phyloP scores from a whole-genome alignment of 768 basidiomycete genomes.

The Infundibulicybe gibba region DNA sequence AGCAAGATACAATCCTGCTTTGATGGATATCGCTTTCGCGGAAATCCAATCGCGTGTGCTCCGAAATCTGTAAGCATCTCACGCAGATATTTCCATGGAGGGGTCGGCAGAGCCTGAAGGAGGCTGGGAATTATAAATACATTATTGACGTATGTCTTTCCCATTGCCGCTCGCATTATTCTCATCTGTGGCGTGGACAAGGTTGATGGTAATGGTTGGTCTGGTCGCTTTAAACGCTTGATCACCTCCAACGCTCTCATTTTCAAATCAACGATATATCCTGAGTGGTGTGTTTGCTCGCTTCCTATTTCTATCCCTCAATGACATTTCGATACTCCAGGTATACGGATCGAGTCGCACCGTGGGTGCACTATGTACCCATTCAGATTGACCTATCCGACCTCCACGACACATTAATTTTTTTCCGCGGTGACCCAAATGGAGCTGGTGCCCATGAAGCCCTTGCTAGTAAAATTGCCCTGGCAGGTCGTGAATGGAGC shows the following conservation, averaged over 20 bases:
- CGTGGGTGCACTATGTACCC: constrained; percentile 67
- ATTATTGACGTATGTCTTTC: constrained; percentile 44
- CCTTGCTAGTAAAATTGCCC: constrained; percentile 29
- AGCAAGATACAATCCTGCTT: constrained; percentile 44
- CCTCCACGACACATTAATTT: constrained; percentile 58
- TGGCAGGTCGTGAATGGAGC: constrained; percentile 26
- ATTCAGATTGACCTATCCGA: constrained; percentile 53
- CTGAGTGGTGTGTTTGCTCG: constrained; percentile 45
- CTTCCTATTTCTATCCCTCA: too few relatives aligned
- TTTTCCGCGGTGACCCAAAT: constrained; percentile 53
- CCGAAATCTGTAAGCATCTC: constrained; percentile 40
- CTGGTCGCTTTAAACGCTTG: constrained; percentile 52
- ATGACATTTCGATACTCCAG: not conserved
- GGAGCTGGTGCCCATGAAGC: constrained; percentile 49
- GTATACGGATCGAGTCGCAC: constrained; percentile 26
- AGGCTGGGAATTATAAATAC: constrained; percentile 61
- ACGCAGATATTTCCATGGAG: constrained; percentile 47
- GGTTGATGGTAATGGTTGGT: constrained; percentile 57
- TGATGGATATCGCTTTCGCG: constrained; percentile 64
- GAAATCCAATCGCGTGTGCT: constrained; percentile 38
- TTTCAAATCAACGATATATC: constrained; percentile 58
- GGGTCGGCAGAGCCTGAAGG: constrained; percentile 32
- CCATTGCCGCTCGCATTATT: not conserved
- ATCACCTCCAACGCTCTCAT: constrained; percentile 54
- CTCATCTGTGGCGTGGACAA: constrained; percentile 7